A percentile compares a stretch with the other conserved stretches of the same genome.
Evolutionary conservation across 1,139 yeast species (phyloP).

Genomic region (Debaryomycetaceae sp.): DNA sequence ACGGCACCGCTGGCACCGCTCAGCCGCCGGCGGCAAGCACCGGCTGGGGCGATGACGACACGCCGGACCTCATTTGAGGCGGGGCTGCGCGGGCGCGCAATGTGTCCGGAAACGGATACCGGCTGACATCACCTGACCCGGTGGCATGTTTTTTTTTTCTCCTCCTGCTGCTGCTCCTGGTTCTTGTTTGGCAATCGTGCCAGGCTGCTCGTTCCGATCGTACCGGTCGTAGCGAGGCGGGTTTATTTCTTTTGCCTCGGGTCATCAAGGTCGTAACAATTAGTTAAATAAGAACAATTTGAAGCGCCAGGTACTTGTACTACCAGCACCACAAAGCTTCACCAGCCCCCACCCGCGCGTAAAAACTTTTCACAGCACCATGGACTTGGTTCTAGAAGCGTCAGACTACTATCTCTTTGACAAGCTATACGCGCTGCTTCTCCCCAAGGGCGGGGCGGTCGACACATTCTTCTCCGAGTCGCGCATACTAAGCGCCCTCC

Average conservation of each 20-base stretch:
- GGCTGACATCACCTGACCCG: too few species aligned
- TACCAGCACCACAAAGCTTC: background rate
- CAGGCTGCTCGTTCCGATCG: background rate
- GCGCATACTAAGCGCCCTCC: conserved; percentile 2
- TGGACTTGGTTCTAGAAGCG: conserved; percentile 86
- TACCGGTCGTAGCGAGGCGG: background rate
- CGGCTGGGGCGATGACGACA: too few species aligned
- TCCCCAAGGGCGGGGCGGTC: conserved; percentile 24
- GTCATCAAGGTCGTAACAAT: too few species aligned
- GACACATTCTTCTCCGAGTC: conserved; percentile 7
- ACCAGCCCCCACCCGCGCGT: background rate
- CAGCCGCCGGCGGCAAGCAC: too few species aligned
- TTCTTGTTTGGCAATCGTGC: conserved; percentile 2
- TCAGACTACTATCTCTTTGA: conserved; percentile 67
- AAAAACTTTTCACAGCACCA: conserved; percentile 20
- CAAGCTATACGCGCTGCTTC: conserved; percentile 46
- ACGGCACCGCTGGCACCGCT: too few species aligned
- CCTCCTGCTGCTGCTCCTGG: background rate
- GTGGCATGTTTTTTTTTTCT: too few species aligned
- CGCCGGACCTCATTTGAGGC: too few species aligned
- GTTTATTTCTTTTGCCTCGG: conserved; percentile 6
- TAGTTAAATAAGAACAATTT: too few species aligned
- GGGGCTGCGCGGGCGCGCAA: too few species aligned
- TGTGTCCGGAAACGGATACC: too few species aligned
- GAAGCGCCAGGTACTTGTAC: background rate